phyloP scores from a whole-genome alignment of 2,329 filamentous ascomycete species.

The Colletotrichum incanum region DNA sequence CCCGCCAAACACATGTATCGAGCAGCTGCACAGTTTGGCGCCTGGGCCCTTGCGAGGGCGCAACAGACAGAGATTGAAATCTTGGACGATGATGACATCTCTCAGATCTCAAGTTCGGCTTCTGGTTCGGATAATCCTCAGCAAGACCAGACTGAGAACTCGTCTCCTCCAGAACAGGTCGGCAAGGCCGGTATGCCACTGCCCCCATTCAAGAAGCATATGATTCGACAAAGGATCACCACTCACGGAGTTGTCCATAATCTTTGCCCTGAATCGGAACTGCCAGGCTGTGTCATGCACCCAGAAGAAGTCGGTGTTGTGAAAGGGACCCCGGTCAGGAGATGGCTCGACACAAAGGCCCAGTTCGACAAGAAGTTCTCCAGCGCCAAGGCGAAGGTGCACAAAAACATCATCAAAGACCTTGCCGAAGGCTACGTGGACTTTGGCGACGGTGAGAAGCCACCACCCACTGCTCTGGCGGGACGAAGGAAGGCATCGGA shows the following conservation, averaged over 20 bases:
- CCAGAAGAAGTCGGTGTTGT: conserved; percentile 81
- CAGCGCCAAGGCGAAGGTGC: conserved; percentile 78
- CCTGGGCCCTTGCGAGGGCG: conserved; percentile 89
- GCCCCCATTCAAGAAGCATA: conserved; percentile 84
- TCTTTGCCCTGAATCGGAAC: conserved; percentile 74
- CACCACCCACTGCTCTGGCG: conserved; percentile 87
- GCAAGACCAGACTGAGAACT: conserved; percentile 45
- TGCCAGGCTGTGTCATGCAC: conserved; percentile 76
- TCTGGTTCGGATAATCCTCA: conserved; percentile 55
- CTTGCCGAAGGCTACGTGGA: conserved; percentile 80
- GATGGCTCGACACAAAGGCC: conserved; percentile 84
- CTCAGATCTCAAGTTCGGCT: conserved; percentile 77
- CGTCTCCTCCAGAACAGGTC: conserved; percentile 61
- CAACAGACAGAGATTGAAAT: conserved; percentile 88
- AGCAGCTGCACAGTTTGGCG: conserved; percentile 91
- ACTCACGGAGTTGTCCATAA: conserved; percentile 82
- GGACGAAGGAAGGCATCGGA: conserved; percentile 72
- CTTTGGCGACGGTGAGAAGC: conserved; percentile 80
- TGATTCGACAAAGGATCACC: conserved; percentile 92
- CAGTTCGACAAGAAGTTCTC: conserved; percentile 83
- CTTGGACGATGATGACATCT: conserved; percentile 82
- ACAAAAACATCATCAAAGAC: conserved; percentile 81
- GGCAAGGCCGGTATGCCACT: conserved; percentile 91
- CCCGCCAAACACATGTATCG: conserved; percentile 98
- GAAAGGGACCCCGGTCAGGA: conserved; percentile 83